Evolutionary conservation across 2,329 filamentous ascomycete genomes (phyloP), one percentile per base, ranked within the genome.

Genomic region (Xylariaceae sp.): DNA sequence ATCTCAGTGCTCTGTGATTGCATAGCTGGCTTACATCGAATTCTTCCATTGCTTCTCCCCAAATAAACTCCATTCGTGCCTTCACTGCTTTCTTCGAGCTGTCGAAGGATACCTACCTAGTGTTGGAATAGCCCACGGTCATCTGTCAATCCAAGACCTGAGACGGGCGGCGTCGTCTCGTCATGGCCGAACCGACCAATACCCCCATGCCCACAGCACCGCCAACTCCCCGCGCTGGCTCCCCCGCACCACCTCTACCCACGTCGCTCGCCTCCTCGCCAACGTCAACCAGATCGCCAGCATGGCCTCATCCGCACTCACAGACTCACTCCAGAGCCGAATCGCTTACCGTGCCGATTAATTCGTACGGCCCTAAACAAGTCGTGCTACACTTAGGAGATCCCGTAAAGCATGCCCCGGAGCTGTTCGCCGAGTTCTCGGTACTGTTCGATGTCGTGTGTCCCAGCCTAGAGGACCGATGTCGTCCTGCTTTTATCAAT

Each of bases 361-460:
- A 42, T 2, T 45, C 63, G 0, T 40, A 60, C 3, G 57, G 60
- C 6, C 53, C 57, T 14, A 76, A 69, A 54, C 75, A 70, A 42
- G 80, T 85, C 57, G 85, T 94, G 54, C 80, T 95, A 60, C 87
- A 86, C 72, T 84, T 90, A 69, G 90, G 89, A 57, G 89, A 92
- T 64, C 72, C 75, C 9, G 67, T 79, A 52, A 72, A 28, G 22
- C 22, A 28, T 28, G 22, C 22, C 22, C 22, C 22, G 4, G 22
- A 28, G 22, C 22, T 28, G 22, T 28, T 28, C 7, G 22, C 22
- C 7, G 22, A 28, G 22, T 28, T 28, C 22, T 28, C 22, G 22
- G 22, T 28, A 28, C 22, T 28, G 7, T 28, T 28, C 22, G 22
- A 28, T 28, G 22, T 28, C 22, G 22, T 28, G 22, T 28, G 22